Conservation (phyloP, 2,329 filamentous ascomycete species). For the Biscogniauxia marginata region DNA sequence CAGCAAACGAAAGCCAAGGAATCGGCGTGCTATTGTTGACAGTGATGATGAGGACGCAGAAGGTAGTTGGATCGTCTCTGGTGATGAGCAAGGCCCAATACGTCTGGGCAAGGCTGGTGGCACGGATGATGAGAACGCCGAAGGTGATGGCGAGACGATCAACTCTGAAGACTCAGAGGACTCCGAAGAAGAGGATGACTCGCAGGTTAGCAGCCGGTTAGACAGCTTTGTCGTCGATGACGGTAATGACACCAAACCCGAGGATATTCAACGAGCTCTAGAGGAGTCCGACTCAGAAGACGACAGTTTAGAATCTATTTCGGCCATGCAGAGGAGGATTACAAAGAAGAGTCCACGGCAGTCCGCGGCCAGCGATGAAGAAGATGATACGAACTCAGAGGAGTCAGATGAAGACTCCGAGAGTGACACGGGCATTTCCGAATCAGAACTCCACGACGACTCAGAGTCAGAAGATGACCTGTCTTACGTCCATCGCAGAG, state of each 20-base stretch:
- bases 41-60: slow-evolving; percentile 64
- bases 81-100: slow-evolving; percentile 59
- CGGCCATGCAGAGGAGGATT: slow-evolving; percentile 24
- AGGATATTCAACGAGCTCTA: slow-evolving; percentile 26
- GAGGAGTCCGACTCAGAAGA: slow-evolving; percentile 31
- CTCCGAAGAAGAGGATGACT: slow-evolving; percentile 43
- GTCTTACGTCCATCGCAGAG: slow-evolving; percentile 30
- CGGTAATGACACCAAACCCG: slow-evolving; percentile 36
- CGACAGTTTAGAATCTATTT: slow-evolving; percentile 28
- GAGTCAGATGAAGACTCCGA: slow-evolving; percentile 28
- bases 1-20: slow-evolving; percentile 32
- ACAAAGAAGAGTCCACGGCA: slow-evolving; percentile 17
- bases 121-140: slow-evolving; percentile 82
- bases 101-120: slow-evolving; percentile 78
- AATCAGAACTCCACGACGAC: slow-evolving; percentile 38
- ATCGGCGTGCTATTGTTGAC: slow-evolving; percentile 44
- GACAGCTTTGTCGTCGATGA: slow-evolving; percentile 57
- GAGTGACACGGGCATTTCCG: slow-evolving; percentile 35
- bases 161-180: slow-evolving; percentile 65
- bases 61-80: slow-evolving; percentile 77
- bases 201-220: slow-evolving; percentile 48
- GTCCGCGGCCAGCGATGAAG: slow-evolving; percentile 5
- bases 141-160: slow-evolving; percentile 80
- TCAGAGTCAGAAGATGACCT: slow-evolving; percentile 42
- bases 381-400: slow-evolving; percentile 16